phyloP scores from a whole-genome alignment of 2,329 filamentous ascomycete genomes.

The Plenodomus tracheiphilus region DNA sequence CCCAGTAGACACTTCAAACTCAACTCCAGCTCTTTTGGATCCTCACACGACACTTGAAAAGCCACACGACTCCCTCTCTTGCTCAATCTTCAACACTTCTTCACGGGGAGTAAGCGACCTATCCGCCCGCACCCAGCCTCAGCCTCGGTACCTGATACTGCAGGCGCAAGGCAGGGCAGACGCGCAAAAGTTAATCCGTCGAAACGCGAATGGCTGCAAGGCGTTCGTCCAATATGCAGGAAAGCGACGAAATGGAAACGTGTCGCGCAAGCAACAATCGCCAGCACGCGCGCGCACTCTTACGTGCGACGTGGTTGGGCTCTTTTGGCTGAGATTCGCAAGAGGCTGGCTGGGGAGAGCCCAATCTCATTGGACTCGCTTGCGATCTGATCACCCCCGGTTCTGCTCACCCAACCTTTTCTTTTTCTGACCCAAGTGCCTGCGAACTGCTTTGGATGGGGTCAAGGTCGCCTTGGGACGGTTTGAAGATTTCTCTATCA shows the following conservation, averaged over 20 bases:
- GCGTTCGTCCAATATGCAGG: constrained; percentile 5
- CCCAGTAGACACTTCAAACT: not conserved
- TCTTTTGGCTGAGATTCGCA: not conserved
- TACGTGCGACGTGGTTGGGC: constrained; percentile 34
- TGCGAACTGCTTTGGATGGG: constrained; percentile 13
- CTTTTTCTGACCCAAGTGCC: not conserved
- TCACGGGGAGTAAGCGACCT: constrained; percentile 13
- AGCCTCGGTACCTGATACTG: constrained; percentile 15
- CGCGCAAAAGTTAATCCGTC: constrained; percentile 1
- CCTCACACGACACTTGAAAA: not conserved
- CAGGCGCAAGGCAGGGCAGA: constrained; percentile 17
- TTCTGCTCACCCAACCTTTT: constrained; percentile 14
- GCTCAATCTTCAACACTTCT: constrained; percentile 4
- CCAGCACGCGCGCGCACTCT: constrained; percentile 18
- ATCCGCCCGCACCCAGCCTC: constrained; percentile 4
- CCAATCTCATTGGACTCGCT: constrained; percentile 28
- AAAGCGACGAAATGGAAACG: constrained; percentile 9
- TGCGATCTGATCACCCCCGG: constrained; percentile 9
- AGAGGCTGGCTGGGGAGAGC: constrained; percentile 20
- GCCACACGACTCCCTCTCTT: not conserved
- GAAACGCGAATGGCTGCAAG: not conserved
- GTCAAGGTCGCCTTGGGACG: not conserved
- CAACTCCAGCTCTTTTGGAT: constrained; percentile 1
- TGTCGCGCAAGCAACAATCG: constrained; percentile 5
- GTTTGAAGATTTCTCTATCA: not conserved